Conservation (phyloP, 805 yeast species). For the Cephaloascus fragrans region DNA sequence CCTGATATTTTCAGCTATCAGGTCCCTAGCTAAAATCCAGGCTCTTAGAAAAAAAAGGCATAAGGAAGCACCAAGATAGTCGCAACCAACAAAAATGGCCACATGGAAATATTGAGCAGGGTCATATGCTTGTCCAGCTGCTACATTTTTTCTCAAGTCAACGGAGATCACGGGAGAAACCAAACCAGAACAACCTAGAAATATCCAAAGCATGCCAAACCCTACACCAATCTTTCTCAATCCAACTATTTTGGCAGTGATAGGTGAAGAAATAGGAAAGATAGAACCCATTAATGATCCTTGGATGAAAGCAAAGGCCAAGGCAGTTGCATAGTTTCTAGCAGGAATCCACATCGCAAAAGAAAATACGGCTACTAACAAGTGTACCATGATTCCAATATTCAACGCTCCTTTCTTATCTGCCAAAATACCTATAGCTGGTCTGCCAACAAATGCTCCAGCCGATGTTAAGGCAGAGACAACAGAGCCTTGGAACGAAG, state of each 20-base stretch:
- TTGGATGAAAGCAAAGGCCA: conserved; percentile 38
- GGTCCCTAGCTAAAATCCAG: conserved; percentile 43
- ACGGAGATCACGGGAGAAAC: conserved; percentile 56
- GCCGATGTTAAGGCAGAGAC: conserved; percentile 25
- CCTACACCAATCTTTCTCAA: conserved; percentile 38
- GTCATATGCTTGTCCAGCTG: conserved; percentile 18
- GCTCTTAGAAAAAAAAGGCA: conserved; percentile 39
- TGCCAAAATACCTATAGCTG: conserved; percentile 19
- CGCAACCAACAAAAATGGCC: conserved; percentile 49
- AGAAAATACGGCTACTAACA: conserved; percentile 16
- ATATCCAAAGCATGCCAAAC: conserved; percentile 43
- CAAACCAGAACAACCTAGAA: conserved; percentile 39
- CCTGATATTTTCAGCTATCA: conserved; percentile 15
- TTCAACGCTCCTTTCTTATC: conserved; percentile 22
- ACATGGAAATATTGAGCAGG: conserved; percentile 43
- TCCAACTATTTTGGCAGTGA: conserved; percentile 44
- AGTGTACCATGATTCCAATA: conserved; percentile 14
- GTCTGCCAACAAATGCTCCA: conserved; percentile 23
- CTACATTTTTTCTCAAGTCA: conserved; percentile 25
- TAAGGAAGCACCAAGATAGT: conserved; percentile 36
- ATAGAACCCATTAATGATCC: conserved; percentile 56
- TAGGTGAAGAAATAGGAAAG: conserved; percentile 46
- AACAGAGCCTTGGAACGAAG: conserved; percentile 24
- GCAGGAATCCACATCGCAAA: conserved; percentile 43
- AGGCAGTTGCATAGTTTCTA: conserved; percentile 44